Conservation (phyloP, 2,329 filamentous ascomycete species). For the Colletotrichum sp. region DNA sequence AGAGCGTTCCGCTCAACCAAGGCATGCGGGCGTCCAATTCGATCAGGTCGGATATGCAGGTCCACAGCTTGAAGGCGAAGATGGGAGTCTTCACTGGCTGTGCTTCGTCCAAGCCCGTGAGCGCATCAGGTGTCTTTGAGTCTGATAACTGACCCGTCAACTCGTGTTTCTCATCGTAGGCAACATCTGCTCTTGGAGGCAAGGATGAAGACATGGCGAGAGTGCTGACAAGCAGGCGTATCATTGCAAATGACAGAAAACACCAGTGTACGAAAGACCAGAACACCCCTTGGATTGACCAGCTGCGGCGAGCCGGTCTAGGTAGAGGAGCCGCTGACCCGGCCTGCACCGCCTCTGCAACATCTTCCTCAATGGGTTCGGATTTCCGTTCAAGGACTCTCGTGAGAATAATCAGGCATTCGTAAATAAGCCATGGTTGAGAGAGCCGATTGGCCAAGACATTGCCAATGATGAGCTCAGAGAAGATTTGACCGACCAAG, state of each 20-base stretch:
- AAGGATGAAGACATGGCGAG: slow-evolving; percentile 72
- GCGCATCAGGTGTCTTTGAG: slow-evolving; percentile 25
- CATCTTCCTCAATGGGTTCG: slow-evolving; percentile 10
- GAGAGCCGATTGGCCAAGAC: slow-evolving; percentile 80
- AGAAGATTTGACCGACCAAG: slow-evolving; percentile 85
- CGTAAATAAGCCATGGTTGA: slow-evolving; percentile 89
- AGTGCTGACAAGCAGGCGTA: slow-evolving; percentile 70
- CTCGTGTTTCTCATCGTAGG: not conserved
- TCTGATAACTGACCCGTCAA: slow-evolving; percentile 26
- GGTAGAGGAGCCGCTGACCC: not conserved
- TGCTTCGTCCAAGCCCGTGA: slow-evolving; percentile 6
- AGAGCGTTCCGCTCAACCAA: slow-evolving; percentile 80
- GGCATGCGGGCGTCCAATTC: slow-evolving; percentile 85
- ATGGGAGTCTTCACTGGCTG: slow-evolving; percentile 62
- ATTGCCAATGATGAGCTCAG: slow-evolving; percentile 87
- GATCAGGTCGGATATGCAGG: slow-evolving; percentile 73
- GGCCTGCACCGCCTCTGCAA: not conserved
- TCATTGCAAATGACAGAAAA: slow-evolving; percentile 61
- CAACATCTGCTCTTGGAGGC: slow-evolving; percentile 50
- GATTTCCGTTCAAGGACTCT: slow-evolving; percentile 38
- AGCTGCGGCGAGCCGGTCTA: slow-evolving; percentile 25
- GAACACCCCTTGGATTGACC: slow-evolving; percentile 55
- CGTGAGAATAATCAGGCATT: slow-evolving; percentile 77
- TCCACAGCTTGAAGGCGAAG: slow-evolving; percentile 78
- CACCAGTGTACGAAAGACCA: slow-evolving; percentile 61